phyloP scores from a whole-genome alignment of 495 filamentous ascomycete species.

The Trichoderma reesei region DNA sequence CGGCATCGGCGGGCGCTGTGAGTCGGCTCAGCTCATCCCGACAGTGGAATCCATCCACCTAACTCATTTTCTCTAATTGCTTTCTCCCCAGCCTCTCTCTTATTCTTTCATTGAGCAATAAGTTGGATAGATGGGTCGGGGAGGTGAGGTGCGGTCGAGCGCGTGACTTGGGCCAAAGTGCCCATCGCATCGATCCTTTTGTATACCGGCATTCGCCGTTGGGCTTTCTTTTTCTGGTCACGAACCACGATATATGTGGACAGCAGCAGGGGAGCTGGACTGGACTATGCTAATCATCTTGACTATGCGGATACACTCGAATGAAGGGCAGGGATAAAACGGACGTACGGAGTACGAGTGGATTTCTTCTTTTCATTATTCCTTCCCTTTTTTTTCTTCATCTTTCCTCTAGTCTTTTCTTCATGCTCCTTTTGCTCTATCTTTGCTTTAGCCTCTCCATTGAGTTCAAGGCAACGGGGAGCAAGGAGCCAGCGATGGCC shows the following conservation, averaged over 20 bases:
- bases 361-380: background rate
- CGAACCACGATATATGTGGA: conserved; percentile 5
- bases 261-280: conserved; percentile 1
- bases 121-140: background rate
- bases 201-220: conserved; percentile 1
- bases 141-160: background rate
- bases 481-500: background rate
- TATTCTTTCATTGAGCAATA: background rate
- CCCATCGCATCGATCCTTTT: background rate
- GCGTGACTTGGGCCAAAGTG: background rate
- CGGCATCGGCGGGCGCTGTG: background rate
- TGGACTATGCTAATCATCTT: conserved; percentile 5
- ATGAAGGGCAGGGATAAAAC: conserved; percentile 6
- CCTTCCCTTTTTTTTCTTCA: background rate
- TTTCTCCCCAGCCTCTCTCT: background rate
- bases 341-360: conserved; percentile 4
- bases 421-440: too few relatives aligned
- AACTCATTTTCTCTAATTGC: background rate
- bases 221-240: conserved; percentile 7
- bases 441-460: background rate
- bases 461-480: background rate
- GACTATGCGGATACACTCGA: conserved; percentile 8
- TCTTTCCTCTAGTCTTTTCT: too few relatives aligned
- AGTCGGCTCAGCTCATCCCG: background rate
- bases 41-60: background rate